Conservation (phyloP, 768 basidiomycete species). For the Mycena belliarum region DNA sequence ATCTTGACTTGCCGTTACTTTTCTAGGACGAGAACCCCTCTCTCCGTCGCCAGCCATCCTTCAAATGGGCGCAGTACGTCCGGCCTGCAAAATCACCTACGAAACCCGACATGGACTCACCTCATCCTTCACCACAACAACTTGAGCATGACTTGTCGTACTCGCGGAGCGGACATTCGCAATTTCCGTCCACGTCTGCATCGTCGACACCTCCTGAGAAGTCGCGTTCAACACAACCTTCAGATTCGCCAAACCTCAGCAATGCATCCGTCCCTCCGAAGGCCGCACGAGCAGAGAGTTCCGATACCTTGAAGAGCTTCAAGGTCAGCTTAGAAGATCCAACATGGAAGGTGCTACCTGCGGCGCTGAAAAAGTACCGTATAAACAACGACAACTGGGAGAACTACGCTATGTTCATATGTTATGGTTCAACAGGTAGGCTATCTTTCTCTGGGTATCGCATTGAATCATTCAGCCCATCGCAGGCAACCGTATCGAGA, state of each 20-base stretch:
- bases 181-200: slow-evolving; percentile 9
- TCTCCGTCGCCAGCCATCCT: slow-evolving; percentile 74
- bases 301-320: slow-evolving; percentile 88
- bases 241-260: slow-evolving; percentile 35
- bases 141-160: slow-evolving; percentile 67
- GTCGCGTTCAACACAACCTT: slow-evolving; percentile 20
- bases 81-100: slow-evolving; percentile 82
- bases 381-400: slow-evolving; percentile 99
- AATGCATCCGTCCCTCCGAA: slow-evolving; percentile 37
- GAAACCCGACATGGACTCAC: slow-evolving; percentile 74
- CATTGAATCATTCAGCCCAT: slow-evolving; percentile 1
- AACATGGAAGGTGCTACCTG: slow-evolving; percentile 97
- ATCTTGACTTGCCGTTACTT: slow-evolving; percentile 11
- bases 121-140: slow-evolving; percentile 77
- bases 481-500: slow-evolving; percentile 77
- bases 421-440: slow-evolving; percentile 89
- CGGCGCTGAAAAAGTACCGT: slow-evolving; percentile 97
- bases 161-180: slow-evolving; percentile 30
- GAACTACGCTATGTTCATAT: slow-evolving; percentile 99
- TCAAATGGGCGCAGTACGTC: slow-evolving; percentile 86
- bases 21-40: slow-evolving; percentile 40
- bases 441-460: too few species aligned
- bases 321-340: slow-evolving; percentile 98
- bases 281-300: slow-evolving; percentile 62
- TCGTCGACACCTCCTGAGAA: slow-evolving; percentile 16